Percentiles rank a stretch among this genome's conserved stretches.
Conservation (phyloP, 1,284 basidiomycete genomes). For the Pyrrhoderma lamaoense region DNA sequence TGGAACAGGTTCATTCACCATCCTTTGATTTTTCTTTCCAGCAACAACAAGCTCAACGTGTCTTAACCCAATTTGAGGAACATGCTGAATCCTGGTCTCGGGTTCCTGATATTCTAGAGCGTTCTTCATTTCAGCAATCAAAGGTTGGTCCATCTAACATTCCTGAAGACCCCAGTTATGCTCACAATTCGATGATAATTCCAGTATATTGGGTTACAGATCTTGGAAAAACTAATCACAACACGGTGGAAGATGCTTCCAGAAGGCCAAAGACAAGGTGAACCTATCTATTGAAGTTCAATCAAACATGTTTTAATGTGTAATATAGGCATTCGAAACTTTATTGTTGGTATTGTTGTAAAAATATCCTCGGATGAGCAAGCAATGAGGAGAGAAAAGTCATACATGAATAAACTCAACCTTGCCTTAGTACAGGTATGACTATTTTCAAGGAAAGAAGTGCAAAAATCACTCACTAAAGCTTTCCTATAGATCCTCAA, state of each 20-base stretch:
- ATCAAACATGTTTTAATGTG: not conserved
- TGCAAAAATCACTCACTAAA: not conserved
- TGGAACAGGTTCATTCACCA: slow-evolving; percentile 1
- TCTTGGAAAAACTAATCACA: slow-evolving; percentile 89
- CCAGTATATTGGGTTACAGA: slow-evolving; percentile 91
- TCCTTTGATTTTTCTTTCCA: slow-evolving; percentile 29
- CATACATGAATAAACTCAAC: slow-evolving; percentile 96
- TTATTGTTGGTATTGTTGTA: slow-evolving; percentile 90
- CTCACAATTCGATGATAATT: not conserved
- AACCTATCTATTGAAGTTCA: slow-evolving; percentile 15
- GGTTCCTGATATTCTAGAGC: slow-evolving; percentile 91
- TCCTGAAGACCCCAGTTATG: not conserved
- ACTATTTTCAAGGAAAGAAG: too few species aligned
- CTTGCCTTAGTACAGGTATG: slow-evolving; percentile 88
- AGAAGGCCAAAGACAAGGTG: slow-evolving; percentile 86
- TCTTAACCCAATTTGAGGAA: slow-evolving; percentile 94
- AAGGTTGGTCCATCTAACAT: slow-evolving; percentile 57
- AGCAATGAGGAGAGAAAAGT: slow-evolving; percentile 86
- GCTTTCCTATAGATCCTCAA: slow-evolving; percentile 77
- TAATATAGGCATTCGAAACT: slow-evolving; percentile 85
- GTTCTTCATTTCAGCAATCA: slow-evolving; percentile 79
- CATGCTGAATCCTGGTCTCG: slow-evolving; percentile 97
- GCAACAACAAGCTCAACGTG: slow-evolving; percentile 88
- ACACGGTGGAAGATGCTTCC: slow-evolving; percentile 97
- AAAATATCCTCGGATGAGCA: slow-evolving; percentile 88